Evolutionary conservation across 2,329 filamentous ascomycete species (phyloP).

Genomic region (Aspergillus tamarii): DNA sequence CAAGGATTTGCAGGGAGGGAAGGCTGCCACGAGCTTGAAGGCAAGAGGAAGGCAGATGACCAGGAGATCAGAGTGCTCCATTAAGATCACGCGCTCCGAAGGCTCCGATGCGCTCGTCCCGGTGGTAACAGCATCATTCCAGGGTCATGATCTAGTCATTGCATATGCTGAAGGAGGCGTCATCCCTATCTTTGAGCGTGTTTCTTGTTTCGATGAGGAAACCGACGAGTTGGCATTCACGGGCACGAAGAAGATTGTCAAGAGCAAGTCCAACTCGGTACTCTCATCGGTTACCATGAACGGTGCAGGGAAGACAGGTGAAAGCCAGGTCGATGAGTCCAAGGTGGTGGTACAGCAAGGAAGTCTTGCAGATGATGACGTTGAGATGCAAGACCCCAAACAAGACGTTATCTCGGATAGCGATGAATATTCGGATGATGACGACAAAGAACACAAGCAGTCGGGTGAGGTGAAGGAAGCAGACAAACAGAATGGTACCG

Average conservation of each 20-base stretch:
- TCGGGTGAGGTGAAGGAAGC: constrained; percentile 22
- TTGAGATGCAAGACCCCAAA: constrained; percentile 46
- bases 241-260: constrained; percentile 49
- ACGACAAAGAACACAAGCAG: constrained; percentile 24
- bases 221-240: constrained; percentile 49
- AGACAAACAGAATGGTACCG: constrained; percentile 20
- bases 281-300: constrained; percentile 56
- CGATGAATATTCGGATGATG: constrained; percentile 27
- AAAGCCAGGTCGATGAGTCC: constrained; percentile 61
- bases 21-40: constrained; percentile 45
- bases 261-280: constrained; percentile 46
- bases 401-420: constrained; percentile 39
- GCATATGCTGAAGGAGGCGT: constrained; percentile 55
- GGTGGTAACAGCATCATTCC: constrained; percentile 49
- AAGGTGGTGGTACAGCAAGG: constrained; percentile 57
- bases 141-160: constrained; percentile 50
- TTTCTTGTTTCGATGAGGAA: constrained; percentile 50
- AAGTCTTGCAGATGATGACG: constrained; percentile 48
- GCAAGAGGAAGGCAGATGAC: constrained; percentile 50
- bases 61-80: constrained; percentile 47
- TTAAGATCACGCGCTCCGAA: constrained; percentile 50
- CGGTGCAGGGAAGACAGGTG: constrained; percentile 54
- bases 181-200: constrained; percentile 53
- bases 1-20: constrained; percentile 28
- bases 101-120: constrained; percentile 43